A percentile compares a stretch with the other conserved stretches of the same genome.
phyloP scores from a whole-genome alignment of 345 rosid genomes.

The Firmiana major region DNA sequence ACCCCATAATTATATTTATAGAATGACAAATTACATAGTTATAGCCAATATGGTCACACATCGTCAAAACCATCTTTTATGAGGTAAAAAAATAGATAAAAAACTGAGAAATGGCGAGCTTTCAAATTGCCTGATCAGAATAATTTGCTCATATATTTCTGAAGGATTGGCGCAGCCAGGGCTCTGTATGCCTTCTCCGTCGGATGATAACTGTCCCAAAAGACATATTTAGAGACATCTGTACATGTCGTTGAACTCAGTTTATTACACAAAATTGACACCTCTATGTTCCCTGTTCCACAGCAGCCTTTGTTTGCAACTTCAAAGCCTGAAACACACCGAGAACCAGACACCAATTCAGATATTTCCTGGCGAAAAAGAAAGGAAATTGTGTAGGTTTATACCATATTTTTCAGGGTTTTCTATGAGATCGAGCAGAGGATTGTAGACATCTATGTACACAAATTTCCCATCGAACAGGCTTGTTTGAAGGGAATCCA shows the following conservation, averaged over 20 bases:
- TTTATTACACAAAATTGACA: constrained; percentile 41
- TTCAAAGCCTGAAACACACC: constrained; percentile 28
- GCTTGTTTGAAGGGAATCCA: constrained; percentile 28
- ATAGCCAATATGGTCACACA: neutral
- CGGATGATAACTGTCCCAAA: constrained; percentile 79
- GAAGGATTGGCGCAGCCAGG: constrained; percentile 16
- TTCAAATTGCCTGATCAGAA: constrained; percentile 15
- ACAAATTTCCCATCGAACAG: constrained; percentile 28
- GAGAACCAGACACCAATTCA: no score
- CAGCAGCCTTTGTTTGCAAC: constrained; percentile 53
- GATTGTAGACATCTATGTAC: constrained; percentile 48
- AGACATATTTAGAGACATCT: constrained; percentile 41
- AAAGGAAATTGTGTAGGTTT: neutral
- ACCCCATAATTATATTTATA: no score
- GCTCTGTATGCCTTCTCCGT: constrained; percentile 54
- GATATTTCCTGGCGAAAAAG: neutral
- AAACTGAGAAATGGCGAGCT: neutral
- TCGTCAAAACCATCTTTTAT: neutral
- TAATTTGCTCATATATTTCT: constrained; percentile 26
- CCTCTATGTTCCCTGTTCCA: constrained; percentile 43
- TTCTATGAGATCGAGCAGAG: constrained; percentile 46
- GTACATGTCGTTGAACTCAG: constrained; percentile 33
- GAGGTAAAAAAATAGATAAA: neutral
- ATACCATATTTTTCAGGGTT: constrained; percentile 53
- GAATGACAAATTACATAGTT: neutral